Percentiles rank a stretch among this genome's conserved stretches.
Evolutionary conservation across 148 eudicot species (phyloP).

Genomic region (Drosera capensis): DNA sequence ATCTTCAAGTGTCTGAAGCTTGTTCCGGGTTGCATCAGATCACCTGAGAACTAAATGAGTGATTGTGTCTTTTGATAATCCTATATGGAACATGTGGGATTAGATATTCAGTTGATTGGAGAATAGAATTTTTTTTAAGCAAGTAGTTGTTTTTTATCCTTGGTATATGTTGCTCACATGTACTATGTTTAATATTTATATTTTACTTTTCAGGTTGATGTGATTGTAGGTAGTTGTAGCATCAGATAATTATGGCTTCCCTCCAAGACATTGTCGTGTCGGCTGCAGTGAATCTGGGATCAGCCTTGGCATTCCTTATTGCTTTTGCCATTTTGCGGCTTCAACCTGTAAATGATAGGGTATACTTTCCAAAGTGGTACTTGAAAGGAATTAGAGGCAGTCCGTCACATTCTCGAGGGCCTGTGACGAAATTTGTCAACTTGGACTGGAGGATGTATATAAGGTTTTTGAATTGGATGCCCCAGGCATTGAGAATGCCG

Average conservation of each 20-base stretch:
- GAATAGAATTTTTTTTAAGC: no score
- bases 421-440: slow-evolving; percentile 53
- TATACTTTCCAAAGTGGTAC: slow-evolving; percentile 99
- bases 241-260: slow-evolving; percentile 42
- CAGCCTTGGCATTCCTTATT: slow-evolving; percentile 66
- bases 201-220: no score
- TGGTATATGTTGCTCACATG: no score
- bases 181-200: no score
- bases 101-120: no score
- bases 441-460: slow-evolving; percentile 57
- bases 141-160: no score
- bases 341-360: slow-evolving; percentile 86
- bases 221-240: slow-evolving; percentile 24
- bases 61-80: no score
- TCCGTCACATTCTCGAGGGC: slow-evolving; percentile 44
- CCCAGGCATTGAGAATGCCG: slow-evolving; percentile 95
- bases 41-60: no score
- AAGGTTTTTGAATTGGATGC: slow-evolving; percentile 87
- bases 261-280: slow-evolving; percentile 50
- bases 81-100: no score
- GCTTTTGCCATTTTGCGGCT: slow-evolving; percentile 81
- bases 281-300: slow-evolving; percentile 55
- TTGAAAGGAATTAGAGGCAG: slow-evolving; percentile 72
- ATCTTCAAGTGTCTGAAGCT: no score
- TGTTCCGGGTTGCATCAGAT: no score